Evolutionary conservation across 176 grass and related monocot genomes (phyloP).

Genomic region (Raddia distichophylla): DNA sequence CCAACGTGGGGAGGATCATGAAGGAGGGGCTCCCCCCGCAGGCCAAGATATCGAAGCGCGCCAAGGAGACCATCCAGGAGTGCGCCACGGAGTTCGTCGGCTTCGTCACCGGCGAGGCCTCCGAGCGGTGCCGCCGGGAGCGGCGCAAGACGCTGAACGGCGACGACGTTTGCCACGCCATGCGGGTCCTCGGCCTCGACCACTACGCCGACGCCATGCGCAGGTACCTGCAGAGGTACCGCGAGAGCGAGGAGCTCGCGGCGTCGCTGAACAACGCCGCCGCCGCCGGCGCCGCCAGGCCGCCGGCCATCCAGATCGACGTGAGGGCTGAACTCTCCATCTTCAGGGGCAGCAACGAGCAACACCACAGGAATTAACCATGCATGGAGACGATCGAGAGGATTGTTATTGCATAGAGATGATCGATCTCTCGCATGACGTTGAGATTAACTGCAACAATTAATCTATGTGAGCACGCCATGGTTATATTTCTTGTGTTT

Average conservation of each 20-base stretch:
- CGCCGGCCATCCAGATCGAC: constrained; percentile 42
- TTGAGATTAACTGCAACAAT: not conserved
- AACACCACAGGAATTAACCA: not conserved
- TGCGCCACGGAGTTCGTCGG: constrained; percentile 79
- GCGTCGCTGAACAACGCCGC: constrained; percentile 37
- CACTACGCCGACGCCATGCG: constrained; percentile 72
- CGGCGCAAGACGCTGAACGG: constrained; percentile 77
- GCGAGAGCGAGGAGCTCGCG: constrained; percentile 56
- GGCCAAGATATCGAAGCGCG: constrained; percentile 72
- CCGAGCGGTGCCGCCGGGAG: constrained; percentile 66
- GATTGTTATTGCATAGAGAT: constrained; percentile 16
- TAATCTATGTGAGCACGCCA: not conserved
- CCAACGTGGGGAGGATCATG: constrained; percentile 80
- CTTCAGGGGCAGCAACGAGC: constrained; percentile 35
- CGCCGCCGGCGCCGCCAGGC: not conserved
- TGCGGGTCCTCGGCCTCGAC: constrained; percentile 72
- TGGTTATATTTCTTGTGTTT: not conserved
- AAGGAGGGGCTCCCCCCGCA: constrained; percentile 61
- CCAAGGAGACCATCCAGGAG: constrained; percentile 82
- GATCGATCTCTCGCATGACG: not conserved
- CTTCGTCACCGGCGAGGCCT: constrained; percentile 80
- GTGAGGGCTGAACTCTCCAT: constrained; percentile 59
- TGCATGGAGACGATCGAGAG: not conserved
- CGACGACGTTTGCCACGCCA: constrained; percentile 74
- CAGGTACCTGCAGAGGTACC: constrained; percentile 74